Evolutionary conservation across 140 eudicot genomes (phyloP), one percentile per base, ranked within the genome.

Genomic region (Anethum foeniculum): DNA sequence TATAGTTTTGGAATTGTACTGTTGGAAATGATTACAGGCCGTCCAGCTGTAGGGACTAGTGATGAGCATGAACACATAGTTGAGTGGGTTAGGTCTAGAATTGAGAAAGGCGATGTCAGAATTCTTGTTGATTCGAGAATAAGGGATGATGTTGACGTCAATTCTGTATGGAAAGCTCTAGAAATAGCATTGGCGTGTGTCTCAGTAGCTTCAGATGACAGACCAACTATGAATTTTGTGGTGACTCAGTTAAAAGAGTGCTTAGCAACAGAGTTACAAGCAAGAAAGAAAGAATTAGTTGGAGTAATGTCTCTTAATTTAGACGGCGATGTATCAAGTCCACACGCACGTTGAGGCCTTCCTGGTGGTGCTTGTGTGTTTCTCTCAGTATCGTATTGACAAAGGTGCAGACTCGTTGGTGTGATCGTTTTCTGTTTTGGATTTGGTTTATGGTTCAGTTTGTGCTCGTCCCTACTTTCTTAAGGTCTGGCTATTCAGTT

Each of bases 1-100:
- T 86, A 86, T 43, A 86, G 92, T 78, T 82, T 86, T 54, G 87
- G 89, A 68, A 47, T 73, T 2, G 32, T 60, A 0, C 68, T 60
- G 1, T 1, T 60, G 32, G 32, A 60, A 23, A 60, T 60, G 3
- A 60, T 60, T 14, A 23, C 68, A 60, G 68, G 32, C 32, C 68
- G 68, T 0, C 68, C 30, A 60, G 68, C 68, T n/a, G 11, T 23
- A 60, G 68, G 68, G 32, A 60, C 32, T 10, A 4, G 10, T 60
- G 14, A 60, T 60, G 68, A 60, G 5, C 4, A 1, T n/a, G 68
- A 27, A 3, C 80, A 83, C 77, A 64, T 86, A 60, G 32, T 60
- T 60, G 32, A n/a, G 14, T 60, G 68, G 68, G 32, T 56, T 6
- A 56, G 12, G 28, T 56, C 64, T 0, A 56, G 64, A 56, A n/a